Evolutionary conservation across 2,329 filamentous ascomycete species (phyloP), one percentile per base, ranked within the genome.

Genomic region (Trichothecium roseum): DNA sequence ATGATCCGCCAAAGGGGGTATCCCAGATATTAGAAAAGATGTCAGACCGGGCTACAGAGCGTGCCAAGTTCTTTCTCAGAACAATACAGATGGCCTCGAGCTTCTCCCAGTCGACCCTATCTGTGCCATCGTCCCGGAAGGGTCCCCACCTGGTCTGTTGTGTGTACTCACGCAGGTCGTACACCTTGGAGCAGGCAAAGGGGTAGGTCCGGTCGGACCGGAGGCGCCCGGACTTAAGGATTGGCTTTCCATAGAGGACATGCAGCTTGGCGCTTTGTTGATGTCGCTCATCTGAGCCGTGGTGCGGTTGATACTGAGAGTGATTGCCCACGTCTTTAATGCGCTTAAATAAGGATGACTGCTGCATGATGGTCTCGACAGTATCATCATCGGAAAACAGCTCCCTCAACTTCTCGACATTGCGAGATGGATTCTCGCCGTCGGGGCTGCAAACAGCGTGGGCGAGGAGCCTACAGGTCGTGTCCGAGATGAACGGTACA

Each of bases 21-120:
- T 64, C 58, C 70, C 74, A 79, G n/a, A 72, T 57, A 18, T 64
- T 57, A 10, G 55, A 56, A 38, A 76, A 69, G 3, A 70, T 56
- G 3, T 61, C 59, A 14, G 62, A 60, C 7, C 63, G 55, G 8
- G 67, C 52, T 10, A 62, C 57, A 43, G 72, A 69, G 8, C 55
- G 50, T 28, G 60, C 55, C 35, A 82, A 63, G 49, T 85, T 86
- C 49, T 71, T 66, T 4, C 70, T 71, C 4, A 88, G 55, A 3
- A 81, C 74, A 4, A 87, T 62, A 65, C 86, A 73, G 36, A 86
- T 72, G 8, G 80, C 77, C 55, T 88, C 83, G 9, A 87, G 59
- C 59, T 83, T 84, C 55, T 88, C 81, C 84, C 84, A 89, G 54
- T 89, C 82, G 1, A 84, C 78, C 5, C 57, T 55, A 35, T 66